Evolutionary conservation across 2,329 filamentous ascomycete species (phyloP), one percentile per base, ranked within the genome.

Genomic region (Neofusicoccum sp.): DNA sequence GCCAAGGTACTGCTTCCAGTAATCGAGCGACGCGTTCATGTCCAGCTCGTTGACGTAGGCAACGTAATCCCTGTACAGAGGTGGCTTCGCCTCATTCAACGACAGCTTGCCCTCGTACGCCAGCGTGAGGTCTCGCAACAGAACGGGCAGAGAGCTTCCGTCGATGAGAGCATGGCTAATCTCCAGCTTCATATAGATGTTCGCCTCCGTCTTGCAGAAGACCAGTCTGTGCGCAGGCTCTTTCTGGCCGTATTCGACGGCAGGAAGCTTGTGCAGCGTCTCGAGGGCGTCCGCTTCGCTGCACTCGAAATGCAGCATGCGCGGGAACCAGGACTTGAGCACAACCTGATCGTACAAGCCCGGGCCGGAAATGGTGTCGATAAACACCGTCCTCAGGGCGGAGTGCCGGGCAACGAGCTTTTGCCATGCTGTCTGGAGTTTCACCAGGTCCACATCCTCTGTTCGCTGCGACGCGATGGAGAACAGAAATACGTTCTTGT

Each of bases 121-220:
- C 6, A 76, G 67, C 22, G 75, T 74, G 12, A 84, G 66, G 61
- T 84, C 82, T 4, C 76, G 73, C 6, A 83, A 68, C 6, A 84
- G 74, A 49, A 83, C 79, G 0, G 81, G 78, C 48, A 84, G 78
- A 0, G 83, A 84, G 43, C 75, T 77, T 0, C 82, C 83, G 70
- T 85, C 83, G 73, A 80, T 81, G 37, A 82, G 79, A 9, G 78
- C 79, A 66, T 85, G 83, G 65, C 79, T 84, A 22, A 85, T 72
- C 62, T 85, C 82, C 14, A 84, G 70, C 6, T 77, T 76, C 56
- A 59, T 45, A 22, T 36, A 41, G 41, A 36, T 31, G n/a, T 31
- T 31, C 1, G 56, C n/a, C 29, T 29, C 31, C 12, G 39, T 37
- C 41, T 28, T 44, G n/a, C 33, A 45, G 8, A 59, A 7, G 16